Conservation (phyloP, 208 protist genomes). For the Leishmania aethiopica region DNA sequence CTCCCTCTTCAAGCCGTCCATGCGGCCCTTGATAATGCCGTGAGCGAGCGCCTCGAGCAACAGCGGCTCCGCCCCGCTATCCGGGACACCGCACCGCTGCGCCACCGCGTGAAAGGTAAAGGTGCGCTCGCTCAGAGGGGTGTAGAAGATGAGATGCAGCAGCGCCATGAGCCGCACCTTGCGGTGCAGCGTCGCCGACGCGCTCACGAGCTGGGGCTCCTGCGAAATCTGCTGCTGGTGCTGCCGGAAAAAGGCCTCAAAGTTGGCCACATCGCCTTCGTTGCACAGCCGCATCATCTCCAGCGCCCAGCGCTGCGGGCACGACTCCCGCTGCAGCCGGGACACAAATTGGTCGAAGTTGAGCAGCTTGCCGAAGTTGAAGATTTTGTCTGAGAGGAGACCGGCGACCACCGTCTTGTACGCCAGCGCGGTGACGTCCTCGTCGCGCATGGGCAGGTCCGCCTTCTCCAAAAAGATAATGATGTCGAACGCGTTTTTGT, state of each 20-base stretch:
- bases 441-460: slow-evolving; percentile 66
- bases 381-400: slow-evolving; percentile 81
- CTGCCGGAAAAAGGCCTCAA: slow-evolving; percentile 57
- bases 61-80: slow-evolving; percentile 91
- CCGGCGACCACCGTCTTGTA: slow-evolving; percentile 78
- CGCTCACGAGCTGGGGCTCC: slow-evolving; percentile 36
- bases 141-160: slow-evolving; percentile 95
- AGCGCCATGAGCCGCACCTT: slow-evolving; percentile 94
- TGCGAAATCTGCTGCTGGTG: slow-evolving; percentile 47
- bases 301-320: slow-evolving; percentile 63
- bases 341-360: slow-evolving; percentile 62
- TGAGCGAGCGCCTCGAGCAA: slow-evolving; percentile 95
- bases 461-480: slow-evolving; percentile 77
- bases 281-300: slow-evolving; percentile 80
- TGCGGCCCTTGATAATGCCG: slow-evolving; percentile 91
- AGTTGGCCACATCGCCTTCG: slow-evolving; percentile 76
- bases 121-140: slow-evolving; percentile 90
- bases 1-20: slow-evolving; percentile 90
- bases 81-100: slow-evolving; percentile 60
- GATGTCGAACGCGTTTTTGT: slow-evolving; percentile 85
- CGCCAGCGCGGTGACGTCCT: slow-evolving; percentile 64
- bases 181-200: slow-evolving; percentile 29
- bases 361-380: slow-evolving; percentile 89
- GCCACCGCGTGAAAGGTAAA: slow-evolving; percentile 83
- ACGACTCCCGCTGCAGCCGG: slow-evolving; percentile 34